phyloP scores from a whole-genome alignment of 352 stramenopile genomes.

The Blastocystis sp. region DNA sequence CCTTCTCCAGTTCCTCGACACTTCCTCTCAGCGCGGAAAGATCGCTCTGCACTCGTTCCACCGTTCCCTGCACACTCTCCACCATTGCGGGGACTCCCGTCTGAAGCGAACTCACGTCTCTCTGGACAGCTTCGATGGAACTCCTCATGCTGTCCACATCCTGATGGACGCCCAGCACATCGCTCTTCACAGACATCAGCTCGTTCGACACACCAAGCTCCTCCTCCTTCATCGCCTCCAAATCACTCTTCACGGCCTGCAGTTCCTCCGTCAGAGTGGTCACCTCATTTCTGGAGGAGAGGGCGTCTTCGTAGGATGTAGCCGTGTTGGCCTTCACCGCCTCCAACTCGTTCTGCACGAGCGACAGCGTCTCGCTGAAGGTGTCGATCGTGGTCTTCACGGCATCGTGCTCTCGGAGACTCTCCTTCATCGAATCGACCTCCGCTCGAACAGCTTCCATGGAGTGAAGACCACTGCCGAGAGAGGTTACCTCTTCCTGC shows the following conservation, averaged over 20 bases:
- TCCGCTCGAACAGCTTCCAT: too few relatives aligned
- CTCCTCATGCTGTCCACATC: background rate
- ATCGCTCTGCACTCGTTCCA: background rate
- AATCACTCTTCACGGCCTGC: background rate
- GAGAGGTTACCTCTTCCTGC: background rate
- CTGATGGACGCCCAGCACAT: background rate
- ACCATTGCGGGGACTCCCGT: too few relatives aligned
- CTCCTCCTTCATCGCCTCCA: background rate
- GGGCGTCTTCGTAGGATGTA: background rate
- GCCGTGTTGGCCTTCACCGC: background rate
- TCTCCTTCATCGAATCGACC: too few relatives aligned
- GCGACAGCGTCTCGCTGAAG: background rate
- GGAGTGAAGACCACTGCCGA: too few relatives aligned
- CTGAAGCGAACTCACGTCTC: too few relatives aligned
- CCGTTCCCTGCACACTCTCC: too few relatives aligned
- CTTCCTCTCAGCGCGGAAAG: background rate
- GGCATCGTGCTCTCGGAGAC: background rate
- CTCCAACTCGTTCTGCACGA: background rate
- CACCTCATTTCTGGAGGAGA: too few relatives aligned
- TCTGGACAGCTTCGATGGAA: too few relatives aligned
- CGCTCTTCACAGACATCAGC: too few relatives aligned
- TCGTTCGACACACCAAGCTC: too few relatives aligned
- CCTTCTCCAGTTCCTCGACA: background rate
- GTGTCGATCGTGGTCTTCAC: background rate
- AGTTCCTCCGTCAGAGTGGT: background rate